Evolutionary conservation across 2,329 filamentous ascomycete genomes (phyloP), one percentile per base, ranked within the genome.

Genomic region (Dactylellina leptospora): DNA sequence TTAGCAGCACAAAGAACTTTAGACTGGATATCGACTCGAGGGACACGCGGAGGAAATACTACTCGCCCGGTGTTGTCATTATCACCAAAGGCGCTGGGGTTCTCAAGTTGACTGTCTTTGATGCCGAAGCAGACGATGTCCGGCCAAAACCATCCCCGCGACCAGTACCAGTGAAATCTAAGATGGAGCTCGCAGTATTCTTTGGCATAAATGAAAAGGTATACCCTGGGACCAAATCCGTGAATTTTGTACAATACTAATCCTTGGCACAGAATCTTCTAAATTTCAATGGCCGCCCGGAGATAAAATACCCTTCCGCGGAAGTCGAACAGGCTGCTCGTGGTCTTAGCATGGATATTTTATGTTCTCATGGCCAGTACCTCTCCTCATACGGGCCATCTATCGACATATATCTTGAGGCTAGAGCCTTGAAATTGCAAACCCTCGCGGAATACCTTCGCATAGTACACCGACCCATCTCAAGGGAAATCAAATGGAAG

Each of bases 111-210:
- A 76, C 76, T 58, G 75, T 78, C 6, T 76, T 79, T 47, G 81
- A 82, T 44, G 76, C 78, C 22, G 78, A 79, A 64, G 74, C 74
- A 11, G 68, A 54, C 9, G 68, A 72, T 18, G 59, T 72, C 33
- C 47, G 68, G 22, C 68, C 68, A 11, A 58, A 59, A 13, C 68
- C 68, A 25, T 72, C 68, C 20, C 59, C 50, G 4, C 81, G 81
- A 9, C 75, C 75, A 75, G 86, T 96, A 13, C 93, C 90, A 0
- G 90, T 91, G 4, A 95, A 92, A 80, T 91, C 88, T 80, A 96
- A 95, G 80, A 84, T 99, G 40, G 92, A 97, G 78, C 93, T 99
- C 81, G 93, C 93, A 1, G 90, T 97, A 0, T 97, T 97, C 80
- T 97, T 92, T 78, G 93, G 93, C 1, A 87, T 87, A 50, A 87